Percentiles rank a stretch among this genome's conserved stretches.
phyloP scores from a whole-genome alignment of 192 early-diverging fungal species.

The Coemansia reversa region DNA sequence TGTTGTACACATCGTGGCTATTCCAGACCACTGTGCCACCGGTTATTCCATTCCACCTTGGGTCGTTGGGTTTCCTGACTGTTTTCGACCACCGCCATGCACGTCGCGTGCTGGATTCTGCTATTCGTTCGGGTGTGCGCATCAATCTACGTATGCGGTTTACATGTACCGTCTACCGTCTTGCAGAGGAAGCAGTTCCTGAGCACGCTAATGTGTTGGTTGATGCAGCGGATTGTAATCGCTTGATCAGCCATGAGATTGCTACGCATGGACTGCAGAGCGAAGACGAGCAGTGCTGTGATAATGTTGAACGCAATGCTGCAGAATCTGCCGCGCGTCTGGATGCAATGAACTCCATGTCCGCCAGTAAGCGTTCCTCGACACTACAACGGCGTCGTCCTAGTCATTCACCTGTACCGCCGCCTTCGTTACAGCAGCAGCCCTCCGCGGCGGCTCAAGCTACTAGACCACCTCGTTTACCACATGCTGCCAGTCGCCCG shows the following conservation, averaged over 20 bases:
- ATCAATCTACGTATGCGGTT: constrained; percentile 91
- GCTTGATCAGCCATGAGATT: constrained; percentile 40
- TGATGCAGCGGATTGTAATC: constrained; percentile 48
- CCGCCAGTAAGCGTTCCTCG: constrained; percentile 2
- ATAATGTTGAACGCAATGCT: constrained; percentile 41
- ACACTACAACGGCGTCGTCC: background rate
- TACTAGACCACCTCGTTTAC: background rate
- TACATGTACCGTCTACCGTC: constrained; percentile 83
- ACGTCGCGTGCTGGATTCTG: constrained; percentile 58
- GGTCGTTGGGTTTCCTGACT: constrained; percentile 93
- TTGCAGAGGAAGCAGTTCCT: constrained; percentile 36
- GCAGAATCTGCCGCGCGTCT: constrained; percentile 50
- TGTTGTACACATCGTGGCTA: constrained; percentile 89
- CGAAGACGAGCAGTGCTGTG: constrained; percentile 24
- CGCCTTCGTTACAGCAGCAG: background rate
- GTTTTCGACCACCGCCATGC: constrained; percentile 76
- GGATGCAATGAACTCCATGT: constrained; percentile 19
- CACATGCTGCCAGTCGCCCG: constrained; percentile 5
- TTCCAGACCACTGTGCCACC: constrained; percentile 86
- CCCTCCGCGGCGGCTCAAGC: background rate
- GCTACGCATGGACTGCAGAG: constrained; percentile 48
- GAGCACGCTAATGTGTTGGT: constrained; percentile 46
- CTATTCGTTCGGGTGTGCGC: constrained; percentile 66
- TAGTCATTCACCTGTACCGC: background rate
- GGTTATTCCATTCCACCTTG: constrained; percentile 89